These are phyloP conservation scores for Penicillium sp. DNA, from an alignment of 2,329 filamentous ascomycete species.

Conservation along the genomic window DNA sequence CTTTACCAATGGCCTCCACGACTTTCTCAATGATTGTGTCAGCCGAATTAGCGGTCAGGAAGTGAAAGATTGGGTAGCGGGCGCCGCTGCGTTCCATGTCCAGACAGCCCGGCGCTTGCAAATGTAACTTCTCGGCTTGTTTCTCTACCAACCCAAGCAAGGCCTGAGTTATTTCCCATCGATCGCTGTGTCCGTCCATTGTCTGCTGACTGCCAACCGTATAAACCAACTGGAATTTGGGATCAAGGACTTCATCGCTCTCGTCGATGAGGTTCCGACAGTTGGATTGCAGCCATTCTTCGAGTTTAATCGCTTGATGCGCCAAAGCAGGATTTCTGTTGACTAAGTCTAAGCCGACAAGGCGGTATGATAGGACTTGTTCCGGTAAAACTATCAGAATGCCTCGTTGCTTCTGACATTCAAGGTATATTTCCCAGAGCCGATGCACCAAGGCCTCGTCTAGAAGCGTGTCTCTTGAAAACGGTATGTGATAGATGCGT, in stretches of 20 bases:
- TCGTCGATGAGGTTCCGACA: constrained; percentile 62
- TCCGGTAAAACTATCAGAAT: not conserved
- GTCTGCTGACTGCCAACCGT: constrained; percentile 53
- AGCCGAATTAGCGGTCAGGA: no score
- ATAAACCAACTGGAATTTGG: constrained; percentile 61
- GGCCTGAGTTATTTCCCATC: not conserved
- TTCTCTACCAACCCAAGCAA: not conserved
- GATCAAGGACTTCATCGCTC: constrained; percentile 60
- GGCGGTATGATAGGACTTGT: not conserved
- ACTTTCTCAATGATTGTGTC: no score
- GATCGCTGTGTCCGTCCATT: constrained; percentile 41
- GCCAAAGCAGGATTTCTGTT: not conserved
- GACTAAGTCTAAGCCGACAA: not conserved
- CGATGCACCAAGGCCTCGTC: no score
- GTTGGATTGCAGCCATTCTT: constrained; percentile 3
- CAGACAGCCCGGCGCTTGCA: no score
- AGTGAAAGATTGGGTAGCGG: no score
- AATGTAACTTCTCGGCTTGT: no score
- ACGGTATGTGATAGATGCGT: not conserved
- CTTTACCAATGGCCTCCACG: no score
- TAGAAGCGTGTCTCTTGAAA: not conserved
- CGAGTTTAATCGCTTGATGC: not conserved
- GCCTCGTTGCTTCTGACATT: no score
- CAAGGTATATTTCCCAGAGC: no score
- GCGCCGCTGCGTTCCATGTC: no score